Percentiles rank a stretch among this genome's conserved stretches.
Conservation (phyloP, 306 rosid genomes). For the Coriaria nepalensis region DNA sequence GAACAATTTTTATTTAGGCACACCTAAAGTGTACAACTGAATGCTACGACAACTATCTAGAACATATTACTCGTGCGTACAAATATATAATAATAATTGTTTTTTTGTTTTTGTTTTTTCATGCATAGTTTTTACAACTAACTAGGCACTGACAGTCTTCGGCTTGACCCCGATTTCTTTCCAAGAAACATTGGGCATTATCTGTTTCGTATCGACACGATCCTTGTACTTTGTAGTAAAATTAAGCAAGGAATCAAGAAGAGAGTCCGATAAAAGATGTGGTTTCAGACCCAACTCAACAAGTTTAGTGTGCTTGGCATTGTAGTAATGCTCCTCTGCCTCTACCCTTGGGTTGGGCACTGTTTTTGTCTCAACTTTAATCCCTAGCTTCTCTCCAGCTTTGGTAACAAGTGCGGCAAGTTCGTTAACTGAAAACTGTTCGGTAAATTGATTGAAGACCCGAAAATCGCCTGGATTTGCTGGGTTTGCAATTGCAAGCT, state of each 20-base stretch:
- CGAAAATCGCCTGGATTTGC: constrained; percentile 75
- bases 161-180: constrained; percentile 63
- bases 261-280: constrained; percentile 84
- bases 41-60: too few relatives aligned
- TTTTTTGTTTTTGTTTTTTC: too few relatives aligned
- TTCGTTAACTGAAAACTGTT: constrained; percentile 79
- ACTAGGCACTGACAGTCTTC: constrained; percentile 46
- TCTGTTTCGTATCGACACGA: constrained; percentile 78
- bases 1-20: too few relatives aligned
- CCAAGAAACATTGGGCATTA: constrained; percentile 95
- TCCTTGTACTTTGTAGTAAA: constrained; percentile 58
- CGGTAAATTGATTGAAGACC: constrained; percentile 89
- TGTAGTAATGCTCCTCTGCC: constrained; percentile 96
- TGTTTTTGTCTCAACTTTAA: constrained; percentile 49
- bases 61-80: too few relatives aligned
- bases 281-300: constrained; percentile 82
- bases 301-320: constrained; percentile 85
- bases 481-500: constrained; percentile 89
- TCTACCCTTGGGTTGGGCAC: constrained; percentile 98
- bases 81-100: too few relatives aligned
- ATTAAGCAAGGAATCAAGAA: constrained; percentile 84
- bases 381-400: constrained; percentile 77
- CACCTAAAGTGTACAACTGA: too few relatives aligned
- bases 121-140: too few relatives aligned
- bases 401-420: constrained; percentile 70